Percentiles rank a stretch among this genome's conserved stretches.
Evolutionary conservation across 2,329 filamentous ascomycete species (phyloP).

Genomic region (Colletotrichum sp.): DNA sequence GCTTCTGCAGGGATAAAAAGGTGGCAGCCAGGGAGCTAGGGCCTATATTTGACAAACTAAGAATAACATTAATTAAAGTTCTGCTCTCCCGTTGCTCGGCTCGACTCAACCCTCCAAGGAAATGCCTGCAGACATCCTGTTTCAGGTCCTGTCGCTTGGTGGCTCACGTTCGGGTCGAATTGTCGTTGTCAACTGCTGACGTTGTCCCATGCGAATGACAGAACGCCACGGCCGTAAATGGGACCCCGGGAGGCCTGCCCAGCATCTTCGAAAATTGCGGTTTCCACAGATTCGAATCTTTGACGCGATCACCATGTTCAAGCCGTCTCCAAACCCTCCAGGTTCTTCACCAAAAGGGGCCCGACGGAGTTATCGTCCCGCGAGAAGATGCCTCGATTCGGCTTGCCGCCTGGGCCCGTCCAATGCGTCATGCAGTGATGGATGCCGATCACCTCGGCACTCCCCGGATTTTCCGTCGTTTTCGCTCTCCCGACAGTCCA

Average conservation of each 20-base stretch:
- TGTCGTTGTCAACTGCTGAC: background rate
- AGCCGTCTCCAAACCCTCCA: background rate
- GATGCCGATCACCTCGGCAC: background rate
- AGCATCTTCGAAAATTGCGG: background rate
- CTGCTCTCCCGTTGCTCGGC: background rate
- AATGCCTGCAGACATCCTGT: background rate
- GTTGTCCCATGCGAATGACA: background rate
- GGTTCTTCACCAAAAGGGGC: background rate
- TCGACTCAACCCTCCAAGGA: background rate
- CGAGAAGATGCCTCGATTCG: background rate
- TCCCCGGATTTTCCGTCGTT: background rate
- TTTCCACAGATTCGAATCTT: background rate
- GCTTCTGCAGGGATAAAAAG: background rate
- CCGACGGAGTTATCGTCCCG: background rate
- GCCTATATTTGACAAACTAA: background rate
- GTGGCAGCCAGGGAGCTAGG: background rate
- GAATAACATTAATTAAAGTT: slow-evolving; percentile 8
- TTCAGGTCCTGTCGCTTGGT: background rate
- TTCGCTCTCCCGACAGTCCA: background rate
- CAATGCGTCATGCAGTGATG: background rate
- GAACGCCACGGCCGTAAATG: background rate
- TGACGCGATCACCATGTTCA: background rate
- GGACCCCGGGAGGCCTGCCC: background rate
- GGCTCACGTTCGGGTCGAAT: background rate
- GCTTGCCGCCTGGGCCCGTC: background rate